Conservation (phyloP, 169 alveolate species). For the Plasmodium vivax region DNA sequence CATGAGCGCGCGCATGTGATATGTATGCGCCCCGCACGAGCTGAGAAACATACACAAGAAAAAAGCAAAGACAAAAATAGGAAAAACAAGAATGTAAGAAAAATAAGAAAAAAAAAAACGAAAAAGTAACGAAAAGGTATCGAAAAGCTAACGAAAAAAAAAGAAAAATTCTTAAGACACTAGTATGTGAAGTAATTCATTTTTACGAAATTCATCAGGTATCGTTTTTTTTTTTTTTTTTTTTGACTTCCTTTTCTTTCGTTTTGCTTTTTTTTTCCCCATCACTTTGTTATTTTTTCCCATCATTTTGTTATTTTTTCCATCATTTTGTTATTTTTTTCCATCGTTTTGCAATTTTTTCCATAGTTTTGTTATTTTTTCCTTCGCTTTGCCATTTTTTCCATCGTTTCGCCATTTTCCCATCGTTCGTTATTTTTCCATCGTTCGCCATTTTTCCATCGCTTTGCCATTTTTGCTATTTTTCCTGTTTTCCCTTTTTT, state of each 20-base stretch:
- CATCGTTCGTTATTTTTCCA: not conserved
- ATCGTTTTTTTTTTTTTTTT: not conserved
- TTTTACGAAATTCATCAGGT: constrained; percentile 6
- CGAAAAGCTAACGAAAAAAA: not conserved
- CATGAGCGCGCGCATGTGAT: not conserved
- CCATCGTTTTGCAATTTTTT: too few species aligned
- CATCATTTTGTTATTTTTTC: not conserved
- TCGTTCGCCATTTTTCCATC: not conserved
- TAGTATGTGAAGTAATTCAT: constrained; percentile 23
- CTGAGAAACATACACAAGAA: not conserved
- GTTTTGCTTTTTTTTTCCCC: too few species aligned
- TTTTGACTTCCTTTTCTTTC: too few species aligned
- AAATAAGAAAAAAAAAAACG: not conserved
- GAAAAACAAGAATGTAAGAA: not conserved
- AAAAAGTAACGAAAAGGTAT: not conserved
- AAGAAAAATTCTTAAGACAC: constrained; percentile 24
- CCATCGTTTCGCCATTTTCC: not conserved
- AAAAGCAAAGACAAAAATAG: not conserved
- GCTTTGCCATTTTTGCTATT: constrained; percentile 11
- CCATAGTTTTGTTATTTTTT: too few species aligned
- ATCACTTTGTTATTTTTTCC: too few species aligned
- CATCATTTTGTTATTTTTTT: too few species aligned
- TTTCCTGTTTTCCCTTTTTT: not conserved
- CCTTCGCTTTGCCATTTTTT: not conserved
- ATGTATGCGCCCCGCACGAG: not conserved